These are phyloP conservation scores for Chamaenerion angustifolium DNA, from an alignment of 345 rosid genomes.

Conservation along the genomic window DNA sequence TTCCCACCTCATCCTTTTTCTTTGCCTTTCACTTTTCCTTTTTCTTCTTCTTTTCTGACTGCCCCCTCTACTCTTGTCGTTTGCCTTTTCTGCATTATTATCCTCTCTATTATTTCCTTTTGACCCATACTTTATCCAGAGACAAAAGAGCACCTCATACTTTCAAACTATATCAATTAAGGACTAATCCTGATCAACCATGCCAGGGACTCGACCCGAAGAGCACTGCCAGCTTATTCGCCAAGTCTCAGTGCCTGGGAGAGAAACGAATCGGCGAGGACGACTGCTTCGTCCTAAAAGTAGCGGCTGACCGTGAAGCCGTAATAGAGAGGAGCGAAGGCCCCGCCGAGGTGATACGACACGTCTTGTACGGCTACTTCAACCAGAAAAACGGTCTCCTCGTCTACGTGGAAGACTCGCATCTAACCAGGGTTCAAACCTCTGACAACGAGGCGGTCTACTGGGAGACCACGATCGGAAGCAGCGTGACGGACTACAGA, in stretches of 20 bases:
- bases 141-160: too few relatives aligned
- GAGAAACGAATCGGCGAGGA: slow-evolving; percentile 73
- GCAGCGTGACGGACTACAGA: slow-evolving; percentile 69
- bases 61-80: slow-evolving; percentile 1
- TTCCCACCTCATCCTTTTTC: not conserved
- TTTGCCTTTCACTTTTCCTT: slow-evolving; percentile 15
- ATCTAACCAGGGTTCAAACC: slow-evolving; percentile 47
- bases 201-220: slow-evolving; percentile 79
- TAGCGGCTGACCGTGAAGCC: slow-evolving; percentile 59
- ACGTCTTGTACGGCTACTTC: slow-evolving; percentile 85
- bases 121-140: not conserved
- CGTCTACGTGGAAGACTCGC: slow-evolving; percentile 79
- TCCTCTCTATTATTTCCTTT: not conserved
- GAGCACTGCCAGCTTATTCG: slow-evolving; percentile 65
- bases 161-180: too few relatives aligned
- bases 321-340: slow-evolving; percentile 77
- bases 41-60: slow-evolving; percentile 17
- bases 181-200: not conserved
- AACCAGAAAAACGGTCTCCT: slow-evolving; percentile 82
- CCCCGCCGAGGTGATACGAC: slow-evolving; percentile 80
- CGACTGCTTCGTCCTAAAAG: slow-evolving; percentile 84
- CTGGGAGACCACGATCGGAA: slow-evolving; percentile 94
- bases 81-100: not conserved
- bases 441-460: slow-evolving; percentile 30
- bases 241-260: slow-evolving; percentile 72